Evolutionary conservation across 2,329 filamentous ascomycete species (phyloP), one percentile per base, ranked within the genome.

Genomic region (Trichocomaceae sp.): DNA sequence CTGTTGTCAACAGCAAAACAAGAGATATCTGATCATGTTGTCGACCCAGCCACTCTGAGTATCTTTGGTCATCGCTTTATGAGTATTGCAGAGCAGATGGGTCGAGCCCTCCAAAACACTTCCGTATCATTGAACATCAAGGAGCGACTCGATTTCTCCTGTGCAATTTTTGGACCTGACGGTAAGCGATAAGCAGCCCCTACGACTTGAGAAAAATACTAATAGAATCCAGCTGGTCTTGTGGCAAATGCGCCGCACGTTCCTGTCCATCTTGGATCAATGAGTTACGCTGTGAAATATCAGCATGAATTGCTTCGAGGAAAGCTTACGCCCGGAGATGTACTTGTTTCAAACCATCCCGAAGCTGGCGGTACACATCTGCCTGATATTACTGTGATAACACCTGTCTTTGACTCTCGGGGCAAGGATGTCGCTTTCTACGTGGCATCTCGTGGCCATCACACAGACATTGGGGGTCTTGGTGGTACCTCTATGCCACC

Each of bases 81-180:
- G 76, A 70, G 72, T n/a, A 77, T 79, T 12, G 76, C 77, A 1
- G 76, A 79, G 53, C 76, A 79, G 57, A 79, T 79, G 77, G 76
- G 76, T 42, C 73, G 72, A 5, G 76, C 75, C 0, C 63, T 79
- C 15, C 76, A 79, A 48, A 73, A 75, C 56, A 79, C 76, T 0
- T 70, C 70, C 0, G 75, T 79, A 20, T 76, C 72, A 2, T 73
- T 70, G 0, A 90, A 89, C 61, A 86, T 90, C 62, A 91, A 91
- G 66, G 88, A 91, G 87, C 81, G 87, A 2, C 78, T 91, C 0
- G 88, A 92, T 64, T 92, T 89, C 64, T 89, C 85, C 1, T 92
- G 88, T 62, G 88, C 87, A 26, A 78, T 91, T 1, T 91, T 91
- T 58, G 86, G 88, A 62, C 79, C 83, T 0, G 80, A 82, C 2